Base-by-base conservation (phyloP, 352 stramenopile species). In the Blastocystis sp. region DNA sequence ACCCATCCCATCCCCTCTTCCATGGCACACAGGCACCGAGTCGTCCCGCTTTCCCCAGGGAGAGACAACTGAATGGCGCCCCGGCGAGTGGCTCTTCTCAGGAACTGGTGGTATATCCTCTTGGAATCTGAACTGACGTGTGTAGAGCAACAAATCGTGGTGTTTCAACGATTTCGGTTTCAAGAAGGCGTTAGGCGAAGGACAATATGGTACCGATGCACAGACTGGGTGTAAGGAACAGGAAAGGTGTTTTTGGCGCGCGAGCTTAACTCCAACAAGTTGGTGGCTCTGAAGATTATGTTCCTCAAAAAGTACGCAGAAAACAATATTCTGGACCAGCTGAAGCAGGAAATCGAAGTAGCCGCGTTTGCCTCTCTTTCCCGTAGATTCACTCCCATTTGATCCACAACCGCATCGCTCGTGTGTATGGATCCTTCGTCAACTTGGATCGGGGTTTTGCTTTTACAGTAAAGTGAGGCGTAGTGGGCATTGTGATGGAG, bases 401-500 rank as follows among this genome's bases (percentile, higher is more conserved):
- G 28, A 61, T 66, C 6, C 71, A 81, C 52, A 66, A 81, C 38
- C 71, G 71, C 3, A 81, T 81, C 38, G 52, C 34, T 1, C 52
- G 52, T 17, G 71, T 81, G n/a, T 81, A 81, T 38, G 71, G 71
- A 2, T 64, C 21, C 14, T 81, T 81, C 48, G 17, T 64, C 40
- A n/a, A 81, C 59, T 4, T 65, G 52, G 71, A 81, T 17, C 21
- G 52, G 38, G 28, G 71, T 81, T 19, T n/a, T 14, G 3, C n/a
- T 40, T 34, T n/a, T 3, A 19, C 14, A 1, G 3, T 52, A 3
- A 1, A 40, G 21, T 48, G 34, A 54, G 4, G 48, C 40, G 34
- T 81, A 81, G 71, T 81, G 10, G 71, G 71, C 21, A 81, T 81
- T 66, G 71, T 81, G 71, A 81, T 81, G 71, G 71, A 81, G 52